Conservation (phyloP, 129 eudicot genomes). For the carrot (Daucus carota) region DNA sequence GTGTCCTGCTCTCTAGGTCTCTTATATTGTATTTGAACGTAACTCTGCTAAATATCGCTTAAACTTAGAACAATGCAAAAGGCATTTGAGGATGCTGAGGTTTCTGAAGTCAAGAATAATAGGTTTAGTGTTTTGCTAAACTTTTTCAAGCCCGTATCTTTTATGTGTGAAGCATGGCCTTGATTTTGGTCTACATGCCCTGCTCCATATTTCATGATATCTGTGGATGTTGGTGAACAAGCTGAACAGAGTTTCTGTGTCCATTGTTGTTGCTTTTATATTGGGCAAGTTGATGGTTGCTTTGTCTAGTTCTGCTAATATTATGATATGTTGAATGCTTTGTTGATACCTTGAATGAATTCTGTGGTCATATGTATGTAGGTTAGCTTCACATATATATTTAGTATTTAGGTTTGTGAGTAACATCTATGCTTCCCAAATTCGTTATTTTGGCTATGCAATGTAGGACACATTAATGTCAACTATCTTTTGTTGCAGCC, state of each 20-base stretch:
- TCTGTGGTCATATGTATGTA: too few species aligned
- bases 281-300: background rate
- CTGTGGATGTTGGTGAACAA: background rate
- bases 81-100: background rate
- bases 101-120: background rate
- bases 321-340: background rate
- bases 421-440: background rate
- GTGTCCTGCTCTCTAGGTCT: background rate
- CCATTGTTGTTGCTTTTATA: background rate
- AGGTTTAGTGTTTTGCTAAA: background rate
- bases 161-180: background rate
- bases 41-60: background rate
- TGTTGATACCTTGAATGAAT: background rate
- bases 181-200: background rate
- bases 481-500: constrained; percentile 41
- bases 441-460: background rate
- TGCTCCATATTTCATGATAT: background rate
- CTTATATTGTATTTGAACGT: background rate
- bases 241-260: background rate
- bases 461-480: background rate
- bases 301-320: background rate
- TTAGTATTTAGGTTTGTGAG: background rate
- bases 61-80: background rate
- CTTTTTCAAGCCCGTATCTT: background rate
- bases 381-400: background rate